These are phyloP conservation scores for Cryphonectria radicalis DNA, from an alignment of 2,329 filamentous ascomycete genomes.

Conservation along the genomic window DNA sequence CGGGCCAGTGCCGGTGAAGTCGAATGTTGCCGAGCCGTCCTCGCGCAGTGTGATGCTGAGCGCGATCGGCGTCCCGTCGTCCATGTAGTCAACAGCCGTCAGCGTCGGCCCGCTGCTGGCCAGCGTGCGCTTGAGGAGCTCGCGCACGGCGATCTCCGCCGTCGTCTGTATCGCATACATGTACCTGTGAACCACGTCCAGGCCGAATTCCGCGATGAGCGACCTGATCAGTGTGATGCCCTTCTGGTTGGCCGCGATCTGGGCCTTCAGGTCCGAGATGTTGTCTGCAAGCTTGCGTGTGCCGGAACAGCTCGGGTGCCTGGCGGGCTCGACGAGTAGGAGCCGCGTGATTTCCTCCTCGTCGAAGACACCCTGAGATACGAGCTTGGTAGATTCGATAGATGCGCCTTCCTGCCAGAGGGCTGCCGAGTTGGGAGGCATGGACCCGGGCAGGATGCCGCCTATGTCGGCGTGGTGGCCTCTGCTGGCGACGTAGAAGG, in stretches of 20 bases:
- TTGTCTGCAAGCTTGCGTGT: conserved; percentile 72
- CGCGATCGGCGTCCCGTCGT: conserved; percentile 43
- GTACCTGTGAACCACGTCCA: conserved; percentile 74
- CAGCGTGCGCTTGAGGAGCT: conserved; percentile 67
- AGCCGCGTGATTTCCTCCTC: conserved; percentile 71
- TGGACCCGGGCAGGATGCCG: conserved; percentile 73
- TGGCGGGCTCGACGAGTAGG: conserved; percentile 67
- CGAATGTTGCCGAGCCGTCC: conserved; percentile 27
- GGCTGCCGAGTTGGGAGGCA: conserved; percentile 71
- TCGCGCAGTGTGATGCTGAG: conserved; percentile 41
- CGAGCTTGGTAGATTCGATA: conserved; percentile 64
- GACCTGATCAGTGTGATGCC: conserved; percentile 73
- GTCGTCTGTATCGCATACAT: conserved; percentile 80
- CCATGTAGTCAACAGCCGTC: conserved; percentile 44
- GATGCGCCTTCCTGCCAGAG: conserved; percentile 62
- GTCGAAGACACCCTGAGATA: conserved; percentile 71
- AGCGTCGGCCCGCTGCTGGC: conserved; percentile 50
- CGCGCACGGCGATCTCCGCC: conserved; percentile 72
- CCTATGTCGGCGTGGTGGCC: conserved; percentile 58
- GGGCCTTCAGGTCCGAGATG: conserved; percentile 75
- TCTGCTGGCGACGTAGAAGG: conserved; percentile 63
- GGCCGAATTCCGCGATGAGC: conserved; percentile 74
- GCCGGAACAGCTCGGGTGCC: conserved; percentile 70
- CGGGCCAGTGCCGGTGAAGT: conserved; percentile 39
- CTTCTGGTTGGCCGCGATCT: conserved; percentile 76